Evolutionary conservation across 768 basidiomycete genomes (phyloP), one percentile per base, ranked within the genome.

Genomic region (Phanerochaete sordida): DNA sequence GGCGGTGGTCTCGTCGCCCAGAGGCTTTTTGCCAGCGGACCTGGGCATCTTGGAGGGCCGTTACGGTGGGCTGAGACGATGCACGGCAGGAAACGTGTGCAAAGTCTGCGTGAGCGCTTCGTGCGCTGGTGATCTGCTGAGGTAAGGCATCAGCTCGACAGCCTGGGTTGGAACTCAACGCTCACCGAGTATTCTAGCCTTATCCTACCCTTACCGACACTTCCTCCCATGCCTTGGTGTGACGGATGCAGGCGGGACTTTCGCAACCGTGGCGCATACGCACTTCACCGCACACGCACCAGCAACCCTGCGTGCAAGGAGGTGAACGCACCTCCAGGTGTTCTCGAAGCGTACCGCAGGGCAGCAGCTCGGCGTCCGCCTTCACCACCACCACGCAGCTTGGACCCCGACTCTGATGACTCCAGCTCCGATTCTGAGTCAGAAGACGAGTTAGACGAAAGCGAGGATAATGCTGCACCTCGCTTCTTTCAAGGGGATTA

Each of bases 401-500:
- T 15, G 6, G 23, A 51, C 4, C 7, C 24, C 13, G 7, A 6
- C 4, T 51, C 26, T 12, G 26, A 31, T 27, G 27, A 27, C 49
- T 6, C 49, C 11, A 9, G 7, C 4, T 6, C 8, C 24, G 26
- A 15, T 8, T 6, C 4, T n/a, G 8, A 23, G 6, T 5, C 9
- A 6, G 27, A 27, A 24, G 9, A 7, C 5, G 26, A 27, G 5
- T 19, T 23, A 19, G 49, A 24, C 30, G 11, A 51, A 24, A 12
- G 26, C 6, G 19, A 51, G 7, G 16, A 6, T 27, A 23, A 4
- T 23, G 24, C 7, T 8, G 6, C 4, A 6, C 30, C n/a, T 7
- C 26, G 16, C 6, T 27, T 6, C 3, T 64, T 64, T 27, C n/a
- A 58, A 30, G 63, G 63, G 31, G 63, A 64, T 45, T 61, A 37